Conservation (phyloP, 371 early-diverging fungal species). For the Rhizoclosmatium hyalinum region DNA sequence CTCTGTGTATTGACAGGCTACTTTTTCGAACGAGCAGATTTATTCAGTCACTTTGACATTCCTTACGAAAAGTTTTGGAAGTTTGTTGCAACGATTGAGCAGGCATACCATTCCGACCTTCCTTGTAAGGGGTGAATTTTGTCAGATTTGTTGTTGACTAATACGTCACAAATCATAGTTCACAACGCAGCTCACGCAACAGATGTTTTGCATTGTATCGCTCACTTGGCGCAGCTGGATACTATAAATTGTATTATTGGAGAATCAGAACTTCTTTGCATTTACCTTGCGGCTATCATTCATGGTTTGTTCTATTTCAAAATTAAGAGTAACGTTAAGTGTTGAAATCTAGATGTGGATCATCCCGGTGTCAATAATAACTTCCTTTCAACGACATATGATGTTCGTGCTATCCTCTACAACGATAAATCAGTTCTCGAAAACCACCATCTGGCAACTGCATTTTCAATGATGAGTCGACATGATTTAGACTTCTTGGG, state of each 20-base stretch:
- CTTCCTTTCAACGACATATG: slow-evolving; percentile 47
- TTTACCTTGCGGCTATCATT: slow-evolving; percentile 59
- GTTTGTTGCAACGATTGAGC: slow-evolving; percentile 50
- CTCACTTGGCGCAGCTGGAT: slow-evolving; percentile 45
- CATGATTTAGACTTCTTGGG: slow-evolving; percentile 58
- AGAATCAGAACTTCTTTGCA: slow-evolving; percentile 52
- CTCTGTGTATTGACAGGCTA: slow-evolving; percentile 41
- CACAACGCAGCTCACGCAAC: slow-evolving; percentile 63
- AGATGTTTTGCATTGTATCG: slow-evolving; percentile 60
- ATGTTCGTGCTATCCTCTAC: slow-evolving; percentile 56
- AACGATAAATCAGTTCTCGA: slow-evolving; percentile 63
- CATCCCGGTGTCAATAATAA: slow-evolving; percentile 59
- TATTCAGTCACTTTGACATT: slow-evolving; percentile 53
- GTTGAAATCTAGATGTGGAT: slow-evolving; percentile 42
- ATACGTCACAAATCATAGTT: slow-evolving; percentile 25
- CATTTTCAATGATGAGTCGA: slow-evolving; percentile 47
- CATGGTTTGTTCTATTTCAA: slow-evolving; percentile 43
- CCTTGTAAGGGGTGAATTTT: slow-evolving; percentile 45
- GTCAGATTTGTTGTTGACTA: neutral
- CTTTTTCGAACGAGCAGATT: slow-evolving; percentile 45
- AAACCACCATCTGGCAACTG: slow-evolving; percentile 58
- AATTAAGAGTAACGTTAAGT: neutral
- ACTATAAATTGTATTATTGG: slow-evolving; percentile 32
- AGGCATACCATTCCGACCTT: slow-evolving; percentile 56
- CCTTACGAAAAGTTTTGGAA: slow-evolving; percentile 52